Base-by-base conservation (phyloP, 1,284 basidiomycete species). In the Ustilago tritici region DNA sequence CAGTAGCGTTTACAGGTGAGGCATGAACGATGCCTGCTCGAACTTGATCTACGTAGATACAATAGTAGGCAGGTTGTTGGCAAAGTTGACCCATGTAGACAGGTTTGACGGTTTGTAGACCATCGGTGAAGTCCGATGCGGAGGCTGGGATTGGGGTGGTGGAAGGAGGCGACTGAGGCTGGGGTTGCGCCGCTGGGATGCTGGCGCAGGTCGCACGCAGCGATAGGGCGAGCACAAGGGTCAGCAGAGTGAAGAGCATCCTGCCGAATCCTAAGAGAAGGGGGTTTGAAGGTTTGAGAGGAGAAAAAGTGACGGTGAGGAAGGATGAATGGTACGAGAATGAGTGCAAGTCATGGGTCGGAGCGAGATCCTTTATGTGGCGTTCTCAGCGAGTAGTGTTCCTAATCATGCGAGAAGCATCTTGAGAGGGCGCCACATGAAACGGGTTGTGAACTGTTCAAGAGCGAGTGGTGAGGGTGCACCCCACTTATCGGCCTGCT, bases 21-120 rank as follows among this genome's bases (percentile, higher is more conserved):
- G 65, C 58, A 12, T 35, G 14, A 0, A 76, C 65, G 11, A 50
- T 35, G 15, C 57, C 61, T 2, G 60, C 61, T 23, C 53, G 46
- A 11, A 56, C 49, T 36, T 71, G 74, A 32, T 76, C 69, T n/a
- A 76, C 54, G n/a, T 68, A 71, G 65, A 69, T 60, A 59, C 74
- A 76, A 49, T 76, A 76, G 38, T 61, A 57, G 14, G 32, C 32
- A 1, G 41, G 23, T 3, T 56, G 34, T 34, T 54, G n/a, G 52
- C 69, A 76, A 8, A 50, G 46, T 17, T 65, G 34, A n/a, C 11
- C 36, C 15, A 76, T 46, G 0, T 36, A 23, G 2, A 64, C 63
- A 10, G 72, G 60, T 2, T 59, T 59, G 49, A 65, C 58, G 9
- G 52, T 32, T 12, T 43, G 31, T 7, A 46, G 36, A 14, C 36